Evolutionary conservation across 75 land plant genomes (phyloP), one percentile per base, ranked within the genome.

Genomic region (Pinus taeda): DNA sequence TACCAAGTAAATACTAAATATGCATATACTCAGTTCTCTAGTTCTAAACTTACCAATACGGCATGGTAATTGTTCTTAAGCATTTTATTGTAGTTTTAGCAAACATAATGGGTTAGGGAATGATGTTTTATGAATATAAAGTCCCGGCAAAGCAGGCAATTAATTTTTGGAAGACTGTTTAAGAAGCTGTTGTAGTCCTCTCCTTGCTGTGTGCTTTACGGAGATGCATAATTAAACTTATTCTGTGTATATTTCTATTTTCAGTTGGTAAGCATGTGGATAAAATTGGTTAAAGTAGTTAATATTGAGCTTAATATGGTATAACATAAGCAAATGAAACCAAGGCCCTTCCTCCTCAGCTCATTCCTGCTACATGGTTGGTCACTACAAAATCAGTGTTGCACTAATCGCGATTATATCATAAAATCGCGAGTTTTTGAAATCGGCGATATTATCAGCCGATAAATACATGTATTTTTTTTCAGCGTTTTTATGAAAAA

Each of bases 1-100:
- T 37, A 97, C 99, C 71, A 96, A 83, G 99, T 94, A 84, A 77
- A 86, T 80, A 13, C 65, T 94, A 84, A 77, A 86, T 80, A 13
- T 74, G 3, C 75, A 21, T 71, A 21, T 49, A 49, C 53, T 49
- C 53, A 49, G 11, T 49, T 49, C 11, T 49, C 53, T 49, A 49
- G 53, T 49, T 49, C 0, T 60, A 21, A 8, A 1, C 22, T 60
- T 20, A 20, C 20, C n/a, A 3, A 20, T 60, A 60, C 5, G n/a
- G 20, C 6, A 60, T 20, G 8, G 5, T 60, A 60, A 18, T 18
- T 60, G 62, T 20, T 20, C 20, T 60, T 60, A 60, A 21, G 7
- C 22, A 4, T 20, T 21, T 49, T 49, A 49, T 49, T 49, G 53
- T 4, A 60, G 20, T 60, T 21, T 8, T 60, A 20, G 62, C 18